phyloP scores from a whole-genome alignment of 257 asterid species.

The Solanum lycopersicoides region DNA sequence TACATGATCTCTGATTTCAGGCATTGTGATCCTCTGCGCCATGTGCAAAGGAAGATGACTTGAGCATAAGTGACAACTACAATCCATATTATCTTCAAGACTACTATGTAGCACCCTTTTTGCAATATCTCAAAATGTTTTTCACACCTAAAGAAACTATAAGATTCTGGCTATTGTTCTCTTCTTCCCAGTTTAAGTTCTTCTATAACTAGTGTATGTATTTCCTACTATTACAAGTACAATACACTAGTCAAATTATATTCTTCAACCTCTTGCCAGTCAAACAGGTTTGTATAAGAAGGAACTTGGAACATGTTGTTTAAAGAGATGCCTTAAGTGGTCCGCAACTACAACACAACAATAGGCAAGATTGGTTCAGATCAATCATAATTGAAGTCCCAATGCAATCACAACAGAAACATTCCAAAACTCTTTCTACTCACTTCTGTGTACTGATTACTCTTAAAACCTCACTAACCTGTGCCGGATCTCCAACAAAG shows the following conservation, averaged over 20 bases:
- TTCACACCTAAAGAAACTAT: neutral
- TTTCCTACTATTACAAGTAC: neutral
- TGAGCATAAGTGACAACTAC: neutral
- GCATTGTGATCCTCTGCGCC: conserved; percentile 74
- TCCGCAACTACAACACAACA: neutral
- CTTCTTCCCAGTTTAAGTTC: neutral
- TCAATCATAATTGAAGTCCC: neutral
- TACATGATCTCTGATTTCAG: conserved; percentile 55
- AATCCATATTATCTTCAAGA: neutral
- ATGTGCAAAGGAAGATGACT: neutral
- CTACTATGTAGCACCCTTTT: neutral
- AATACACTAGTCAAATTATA: neutral
- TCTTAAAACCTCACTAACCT: conserved; percentile 26
- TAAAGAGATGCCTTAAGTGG: neutral
- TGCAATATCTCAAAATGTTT: neutral
- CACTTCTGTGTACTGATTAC: neutral
- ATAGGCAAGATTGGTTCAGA: neutral
- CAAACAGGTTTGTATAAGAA: neutral
- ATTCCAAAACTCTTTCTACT: no score
- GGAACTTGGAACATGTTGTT: neutral
- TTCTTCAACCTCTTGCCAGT: neutral
- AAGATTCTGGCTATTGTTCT: neutral
- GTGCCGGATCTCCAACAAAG: conserved; percentile 58
- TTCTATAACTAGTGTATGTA: neutral
- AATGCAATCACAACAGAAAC: neutral